A percentile compares a stretch with the other conserved stretches of the same genome.
Conservation (phyloP, 805 yeast genomes). For the Wickerhamiella kurtzmanii region DNA sequence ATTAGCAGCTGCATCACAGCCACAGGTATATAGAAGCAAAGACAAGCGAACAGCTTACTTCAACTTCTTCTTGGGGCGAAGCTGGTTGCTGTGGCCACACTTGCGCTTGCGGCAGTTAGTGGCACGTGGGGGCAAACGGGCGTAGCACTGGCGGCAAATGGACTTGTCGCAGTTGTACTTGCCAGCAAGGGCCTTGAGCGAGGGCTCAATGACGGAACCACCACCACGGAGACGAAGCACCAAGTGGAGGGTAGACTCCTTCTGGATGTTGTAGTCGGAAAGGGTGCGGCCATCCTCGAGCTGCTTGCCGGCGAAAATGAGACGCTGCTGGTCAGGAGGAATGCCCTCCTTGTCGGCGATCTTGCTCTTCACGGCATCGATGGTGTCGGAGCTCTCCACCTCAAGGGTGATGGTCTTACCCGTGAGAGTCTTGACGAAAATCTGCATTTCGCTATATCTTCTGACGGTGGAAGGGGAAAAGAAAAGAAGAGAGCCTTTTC, state of each 20-base stretch:
- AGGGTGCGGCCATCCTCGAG: conserved; percentile 98
- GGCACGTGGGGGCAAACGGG: conserved; percentile 99
- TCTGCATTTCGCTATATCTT: conserved; percentile 31
- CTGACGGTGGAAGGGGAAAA: neutral
- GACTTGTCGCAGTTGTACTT: conserved; percentile 99
- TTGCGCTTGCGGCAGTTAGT: conserved; percentile 99
- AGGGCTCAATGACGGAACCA: conserved; percentile 91
- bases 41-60: conserved; percentile 46
- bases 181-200: conserved; percentile 96
- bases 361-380: conserved; percentile 97
- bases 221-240: conserved; percentile 97
- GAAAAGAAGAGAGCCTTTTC: neutral
- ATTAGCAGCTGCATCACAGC: neutral
- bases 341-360: conserved; percentile 99
- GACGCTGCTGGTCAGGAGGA: conserved; percentile 99
- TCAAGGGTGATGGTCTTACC: conserved; percentile 98
- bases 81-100: conserved; percentile 99
- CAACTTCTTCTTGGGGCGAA: conserved; percentile 99
- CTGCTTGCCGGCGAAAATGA: conserved; percentile 99
- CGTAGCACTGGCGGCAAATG: conserved; percentile 99
- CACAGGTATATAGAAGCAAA: conserved; percentile 1
- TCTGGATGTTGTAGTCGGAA: conserved; percentile 99
- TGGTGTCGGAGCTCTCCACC: conserved; percentile 97
- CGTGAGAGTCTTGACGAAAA: conserved; percentile 98
- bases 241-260: conserved; percentile 95